These are phyloP conservation scores for Metschnikowia corniflorae DNA, from an alignment of 805 yeast genomes.

Conservation along the genomic window DNA sequence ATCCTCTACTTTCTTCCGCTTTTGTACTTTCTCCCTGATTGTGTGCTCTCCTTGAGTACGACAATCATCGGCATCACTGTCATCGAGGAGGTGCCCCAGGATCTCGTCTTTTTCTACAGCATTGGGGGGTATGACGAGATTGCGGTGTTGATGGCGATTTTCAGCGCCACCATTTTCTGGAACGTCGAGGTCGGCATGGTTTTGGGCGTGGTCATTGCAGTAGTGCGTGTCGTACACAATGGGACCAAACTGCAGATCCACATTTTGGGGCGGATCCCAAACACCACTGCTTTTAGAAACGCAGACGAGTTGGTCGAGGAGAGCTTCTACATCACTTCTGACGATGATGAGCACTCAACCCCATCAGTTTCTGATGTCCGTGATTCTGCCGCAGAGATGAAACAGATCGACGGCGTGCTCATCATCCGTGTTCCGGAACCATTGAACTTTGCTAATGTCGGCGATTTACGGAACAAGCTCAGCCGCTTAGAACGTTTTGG, in stretches of 20 bases:
- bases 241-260: constrained; percentile 43
- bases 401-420: constrained; percentile 65
- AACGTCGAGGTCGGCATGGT: constrained; percentile 38
- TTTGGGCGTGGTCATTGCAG: constrained; percentile 34
- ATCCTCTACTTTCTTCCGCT: constrained; percentile 25
- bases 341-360: constrained; percentile 10
- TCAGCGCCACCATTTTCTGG: constrained; percentile 31
- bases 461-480: constrained; percentile 66
- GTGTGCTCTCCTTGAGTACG: constrained; percentile 33
- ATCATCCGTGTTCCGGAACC: constrained; percentile 86
- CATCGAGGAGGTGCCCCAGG: constrained; percentile 47
- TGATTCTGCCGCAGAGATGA: constrained; percentile 27
- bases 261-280: constrained; percentile 40
- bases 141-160: constrained; percentile 20
- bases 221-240: constrained; percentile 34
- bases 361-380: neutral
- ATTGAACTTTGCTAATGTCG: constrained; percentile 79
- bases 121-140: constrained; percentile 25
- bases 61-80: constrained; percentile 52
- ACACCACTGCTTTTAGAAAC: constrained; percentile 58
- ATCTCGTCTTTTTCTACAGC: constrained; percentile 19
- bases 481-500: constrained; percentile 74
- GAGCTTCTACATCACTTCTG: constrained; percentile 19
- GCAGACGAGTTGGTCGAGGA: constrained; percentile 59
- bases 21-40: constrained; percentile 28